Base-by-base conservation (phyloP, 345 rosid species). In the Salix viminalis region DNA sequence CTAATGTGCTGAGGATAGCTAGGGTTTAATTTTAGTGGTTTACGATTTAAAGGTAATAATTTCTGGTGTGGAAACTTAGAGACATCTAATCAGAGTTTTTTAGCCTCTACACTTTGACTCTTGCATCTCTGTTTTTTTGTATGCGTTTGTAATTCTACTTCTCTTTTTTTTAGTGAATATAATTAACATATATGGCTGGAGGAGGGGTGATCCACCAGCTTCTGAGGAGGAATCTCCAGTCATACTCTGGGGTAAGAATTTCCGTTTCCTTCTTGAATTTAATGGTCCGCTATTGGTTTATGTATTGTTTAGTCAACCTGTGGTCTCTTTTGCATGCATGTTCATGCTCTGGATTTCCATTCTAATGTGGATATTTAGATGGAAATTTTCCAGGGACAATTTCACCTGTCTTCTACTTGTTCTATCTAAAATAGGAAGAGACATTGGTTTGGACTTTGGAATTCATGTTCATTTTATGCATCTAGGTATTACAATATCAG, bases 181-280 rank as follows among this genome's bases (percentile, higher is more conserved):
- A 73, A 77, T 68, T 80, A n/a, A 30, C 79, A 77, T 71, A 85
- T 84, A 95, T 95, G 99, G 94, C 87, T 88, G 97, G 97, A 84
- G 80, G 84, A 77, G 97, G 96, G 77, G 75, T 93, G 65, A 91
- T 95, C 87, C 94, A 84, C 85, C 99, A 89, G 87, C 94, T 92
- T 79, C 87, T 95, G 76, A 87, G 93, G 87, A 88, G 91, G 86
- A 91, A 90, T 79, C 89, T 91, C 81, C 94, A 87, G 77, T 86
- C 89, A 75, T 88, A 89, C 65, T 82, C 90, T 52, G 60, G 86
- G 76, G 97, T 95, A 86, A 90, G 87, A 75, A 21, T 70, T 52
- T 48, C 37, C 74, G n/a, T 19, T 62, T 36, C 6, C 16, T 61
- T 15, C 4, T 41, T 26, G 32, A 8, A 28, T 44, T 34, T n/a